Base-by-base conservation (phyloP, 345 rosid genomes). In the Populus ilicifolia region DNA sequence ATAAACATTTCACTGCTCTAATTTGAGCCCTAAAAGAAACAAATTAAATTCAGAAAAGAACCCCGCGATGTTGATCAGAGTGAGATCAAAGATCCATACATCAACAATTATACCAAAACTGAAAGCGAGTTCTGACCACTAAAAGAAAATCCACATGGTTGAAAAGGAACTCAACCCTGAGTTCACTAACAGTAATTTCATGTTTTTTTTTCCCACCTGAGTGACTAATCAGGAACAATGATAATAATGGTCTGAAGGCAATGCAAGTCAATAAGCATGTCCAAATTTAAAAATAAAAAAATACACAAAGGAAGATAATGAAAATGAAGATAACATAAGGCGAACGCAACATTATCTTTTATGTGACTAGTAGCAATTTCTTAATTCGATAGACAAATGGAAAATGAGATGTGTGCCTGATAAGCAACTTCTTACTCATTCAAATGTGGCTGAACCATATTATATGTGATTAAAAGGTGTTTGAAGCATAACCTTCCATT, bases 401-500 rank as follows among this genome's bases (percentile, higher is more conserved):
- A 38, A 56, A 33, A 16, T 8, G 35, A 70, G 7, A 59, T 63
- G 70, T 33, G 36, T 63, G 80, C 39, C 30, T 21, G 44, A 75
- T 16, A 50, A 27, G 43, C 73, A 71, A 18, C 70, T 62, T 63
- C 56, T 10, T 7, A 62, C 50, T 61, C 63, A 9, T 29, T 21
- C 3, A 56, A 46, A 50, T 63, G 71, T 66, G 54, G 18, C 44
- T 50, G 50, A 70, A 77, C 33, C 66, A 52, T 33, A 73, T 67
- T 48, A 41, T 25, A 33, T 61, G 30, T 14, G 2, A 69, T 38
- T 50, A 41, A 10, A 46, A 27, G 73, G 36, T 76, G 2, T 62
- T 74, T 36, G 35, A 56, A 67, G 36, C 54, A 75, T 7, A 68
- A 67, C 25, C 48, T 68, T 27, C 77, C 41, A 54, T 35, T 64